Evolutionary conservation across 1,139 yeast genomes (phyloP), one percentile per base, ranked within the genome.

Genomic region (Zygoascus sp.): DNA sequence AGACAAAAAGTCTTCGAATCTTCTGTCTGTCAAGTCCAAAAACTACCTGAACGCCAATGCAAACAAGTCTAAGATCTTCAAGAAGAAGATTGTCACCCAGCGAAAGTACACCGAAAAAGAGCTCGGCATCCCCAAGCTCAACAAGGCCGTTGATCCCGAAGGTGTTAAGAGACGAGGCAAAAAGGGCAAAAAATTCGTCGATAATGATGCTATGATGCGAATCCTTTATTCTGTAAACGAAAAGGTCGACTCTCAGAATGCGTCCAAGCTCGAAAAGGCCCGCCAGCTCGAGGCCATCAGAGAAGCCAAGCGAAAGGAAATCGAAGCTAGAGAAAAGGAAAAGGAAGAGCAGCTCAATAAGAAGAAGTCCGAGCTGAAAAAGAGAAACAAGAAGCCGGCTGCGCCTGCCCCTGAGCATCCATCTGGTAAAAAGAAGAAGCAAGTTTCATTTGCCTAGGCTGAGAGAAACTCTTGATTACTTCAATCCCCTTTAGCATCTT

Each of bases 221-320:
- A 74, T 92, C 54, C 80, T 89, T 45, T 81, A 80, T 58, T 79
- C 84, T 27, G 89, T 92, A 45, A 88, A 89, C 57, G 95, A 89
- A 61, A 79, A 82, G 52, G 76, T 82, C 56, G 97, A 90, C 58
- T 76, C 79, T 44, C 78, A 80, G n/a, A 83, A 85, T 59, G 96
- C 94, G 60, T 84, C 95, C 57, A 90, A 89, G 66, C 72, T 92
- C 51, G 98, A 92, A 63, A 86, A 86, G 63, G 82, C 95, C 2
- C 78, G 88, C 60, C 82, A 95, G 64, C 73, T 92, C 45, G 97
- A 92, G 64, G 95, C 86, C 59, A 79, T 92, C 54, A 76, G 98
- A 61, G 96, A 87, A 45, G 73, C 88, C 56, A 87, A 85, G 71
- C 80, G 87, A 61, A 76, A 81, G 66, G 97, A 92, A 64, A 79